Base-by-base conservation (phyloP, 495 filamentous ascomycete genomes). In the Xanthoparmelia taractica region DNA sequence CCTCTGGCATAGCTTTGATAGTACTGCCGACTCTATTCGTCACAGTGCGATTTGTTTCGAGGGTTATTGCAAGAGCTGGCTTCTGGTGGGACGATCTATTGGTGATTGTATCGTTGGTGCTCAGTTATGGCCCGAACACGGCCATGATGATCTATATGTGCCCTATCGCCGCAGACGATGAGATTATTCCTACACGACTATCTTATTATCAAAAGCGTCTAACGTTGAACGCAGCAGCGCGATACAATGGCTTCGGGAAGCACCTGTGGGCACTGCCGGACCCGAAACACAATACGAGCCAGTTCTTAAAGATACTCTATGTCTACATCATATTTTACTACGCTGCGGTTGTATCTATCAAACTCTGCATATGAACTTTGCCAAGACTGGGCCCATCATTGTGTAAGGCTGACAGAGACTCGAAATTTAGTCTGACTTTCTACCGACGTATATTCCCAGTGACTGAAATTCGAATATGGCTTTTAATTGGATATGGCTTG, bases 11-110 rank as follows among this genome's bases (percentile, higher is more conserved):
- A 41, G 63, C 58, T 4, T 38, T 65, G 31, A 60, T 75, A 25
- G 54, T 74, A 17, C 67, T 74, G 40, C 73, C 74, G 27, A 76
- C 72, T n/a, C 20, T 74, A 13, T 69, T 64, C 8, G 73, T 75
- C 34, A 57, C 64, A 12, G 45, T 76, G n/a, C 71, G 74, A 29
- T 73, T 72, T 23, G 17, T 68, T 37, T 70, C 73, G 33, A 68
- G 73, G 23, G 54, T 60, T 40, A 64, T 74, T 41, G 61, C 73
- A 33, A 37, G 58, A 27, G 71, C 70, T 43, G 72, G 72, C 8
- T 63, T 70, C 20, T 75, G 74, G 73, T 76, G 73, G 73, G 73
- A 75, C 67, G 74, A 76, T 54, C 70, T 72, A 57, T 68, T 69
- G 25, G 74, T 76, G 59, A 64, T 65, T 0, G 48, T 66, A 31